Base-by-base conservation (phyloP, 208 protist genomes). In the Acanthamoeba culbertsoni region DNA sequence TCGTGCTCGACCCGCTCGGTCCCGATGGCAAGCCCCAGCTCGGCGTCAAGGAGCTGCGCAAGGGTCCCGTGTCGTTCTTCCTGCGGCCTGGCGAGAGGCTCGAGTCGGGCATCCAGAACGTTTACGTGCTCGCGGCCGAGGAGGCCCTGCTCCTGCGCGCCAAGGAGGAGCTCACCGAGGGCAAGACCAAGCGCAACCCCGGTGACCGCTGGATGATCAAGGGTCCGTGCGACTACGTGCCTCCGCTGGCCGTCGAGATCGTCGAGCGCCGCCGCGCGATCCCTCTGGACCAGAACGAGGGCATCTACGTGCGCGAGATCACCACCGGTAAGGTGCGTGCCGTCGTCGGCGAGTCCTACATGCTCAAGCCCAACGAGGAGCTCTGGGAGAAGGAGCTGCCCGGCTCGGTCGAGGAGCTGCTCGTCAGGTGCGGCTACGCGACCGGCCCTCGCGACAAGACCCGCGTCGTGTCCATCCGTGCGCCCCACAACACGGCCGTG, bases 221-320 rank as follows among this genome's bases (percentile, higher is more conserved):
- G 57, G 99, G 99, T 37, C 98, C 98, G 26, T 68, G 84, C 46
- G 97, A 99, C 86, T 99, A 98, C 93, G 96, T 98, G 26, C 98
- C 99, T 28, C 91, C 96, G 16, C 95, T 98, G 31, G 86, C 98
- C 65, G 98, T 99, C 75, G 95, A 98, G 62, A 93, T 99, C 6
- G 62, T 99, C 33, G 98, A 99, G 93, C 96, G 94, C 53, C 97
- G 98, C 71, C 79, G 94, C 45, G 93, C 98, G 3, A 99, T 99
- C 45, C 96, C 98, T 55, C 96, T 99, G 23, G 98, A 99, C 94
- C 97, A 98, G 71, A 99, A 99, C 96, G 98, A 99, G 95, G 99
- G 98, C 91, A 97, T 99, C 73, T 99, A 99, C 94, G 98, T 99
- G 18, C 97, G 98, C 94, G 97, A 99, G 95, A 79, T 97, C 55